Evolutionary conservation across 352 stramenopile genomes (phyloP).

Genomic region (Phytophthora macrochlamydospora): DNA sequence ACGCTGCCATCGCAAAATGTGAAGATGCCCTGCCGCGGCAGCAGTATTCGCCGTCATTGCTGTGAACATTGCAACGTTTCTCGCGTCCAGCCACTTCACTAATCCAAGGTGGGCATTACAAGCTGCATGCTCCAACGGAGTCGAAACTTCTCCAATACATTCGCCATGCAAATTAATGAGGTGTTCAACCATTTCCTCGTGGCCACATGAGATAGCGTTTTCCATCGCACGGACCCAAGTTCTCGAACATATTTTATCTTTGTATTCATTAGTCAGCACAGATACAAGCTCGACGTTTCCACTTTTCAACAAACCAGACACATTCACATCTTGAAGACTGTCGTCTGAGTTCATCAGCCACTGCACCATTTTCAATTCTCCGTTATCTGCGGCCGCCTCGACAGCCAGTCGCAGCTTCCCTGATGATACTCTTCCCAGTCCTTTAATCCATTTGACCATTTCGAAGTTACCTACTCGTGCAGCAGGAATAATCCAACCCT

Average conservation of each 20-base stretch:
- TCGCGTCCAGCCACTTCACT: neutral
- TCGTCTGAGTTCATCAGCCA: neutral
- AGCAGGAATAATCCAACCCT: neutral
- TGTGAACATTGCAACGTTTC: neutral
- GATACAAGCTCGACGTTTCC: neutral
- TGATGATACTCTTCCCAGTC: neutral
- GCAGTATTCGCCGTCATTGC: neutral
- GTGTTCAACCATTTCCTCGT: neutral
- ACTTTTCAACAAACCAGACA: neutral
- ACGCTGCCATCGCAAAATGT: neutral
- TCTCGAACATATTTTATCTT: neutral
- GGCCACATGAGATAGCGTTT: neutral
- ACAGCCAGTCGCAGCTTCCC: neutral
- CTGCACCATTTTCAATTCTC: neutral
- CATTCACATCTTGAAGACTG: neutral
- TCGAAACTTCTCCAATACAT: neutral
- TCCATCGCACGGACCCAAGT: neutral
- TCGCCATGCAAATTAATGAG: neutral
- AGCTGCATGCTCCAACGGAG: neutral
- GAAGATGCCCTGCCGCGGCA: neutral
- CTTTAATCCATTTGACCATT: neutral
- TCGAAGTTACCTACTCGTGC: neutral
- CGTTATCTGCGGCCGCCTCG: neutral
- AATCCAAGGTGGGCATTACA: neutral
- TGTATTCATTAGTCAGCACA: neutral